Base-by-base conservation (phyloP, 2,329 filamentous ascomycete genomes). In the Clonostachys chloroleuca region DNA sequence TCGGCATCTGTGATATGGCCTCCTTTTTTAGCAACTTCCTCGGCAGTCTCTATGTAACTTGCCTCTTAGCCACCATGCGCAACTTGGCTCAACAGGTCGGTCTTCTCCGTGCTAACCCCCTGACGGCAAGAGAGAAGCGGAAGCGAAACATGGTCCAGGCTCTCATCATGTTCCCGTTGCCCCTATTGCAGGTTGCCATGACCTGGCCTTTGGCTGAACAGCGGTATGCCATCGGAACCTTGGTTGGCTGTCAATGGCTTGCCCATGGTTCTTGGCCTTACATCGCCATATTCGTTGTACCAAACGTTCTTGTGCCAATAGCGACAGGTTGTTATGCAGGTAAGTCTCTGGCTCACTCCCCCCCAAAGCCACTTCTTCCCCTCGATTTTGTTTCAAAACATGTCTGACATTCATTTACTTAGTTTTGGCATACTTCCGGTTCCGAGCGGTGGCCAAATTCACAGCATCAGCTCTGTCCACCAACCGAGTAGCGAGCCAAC, bases 141-240 rank as follows among this genome's bases (percentile, higher is more conserved):
- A 62, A 64, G 1, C 66, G 70, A 18, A 70, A 68, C 45, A 48
- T 75, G 9, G 48, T 71, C 6, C 78, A 83, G 53, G 70, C 72
- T 5, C 62, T 77, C 50, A 70, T 81, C 63, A 77, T 83, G 51
- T 80, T 83, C 46, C 69, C 76, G 2, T 48, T 78, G 5, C 78
- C 78, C 0, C 9, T 78, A 13, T 33, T 81, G 35, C 74, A 81
- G 61, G 47, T 75, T 7, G 56, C 64, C 9, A 69, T 76, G 57
- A 73, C 71, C 1, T 77, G 70, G 57, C 73, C 77, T 16, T 61
- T 75, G 13, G 64, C 73, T 5, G 56, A 62, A 2, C 67, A 75
- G 47, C 67, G 80, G 18, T 83, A 77, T 54, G 63, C 66, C 24
- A 56, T 83, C 34, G 70, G 65, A 30, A 71, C 78, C 0, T 58